Evolutionary conservation across 495 filamentous ascomycete species (phyloP), one percentile per base, ranked within the genome.

Genomic region (Neurospora sp.): DNA sequence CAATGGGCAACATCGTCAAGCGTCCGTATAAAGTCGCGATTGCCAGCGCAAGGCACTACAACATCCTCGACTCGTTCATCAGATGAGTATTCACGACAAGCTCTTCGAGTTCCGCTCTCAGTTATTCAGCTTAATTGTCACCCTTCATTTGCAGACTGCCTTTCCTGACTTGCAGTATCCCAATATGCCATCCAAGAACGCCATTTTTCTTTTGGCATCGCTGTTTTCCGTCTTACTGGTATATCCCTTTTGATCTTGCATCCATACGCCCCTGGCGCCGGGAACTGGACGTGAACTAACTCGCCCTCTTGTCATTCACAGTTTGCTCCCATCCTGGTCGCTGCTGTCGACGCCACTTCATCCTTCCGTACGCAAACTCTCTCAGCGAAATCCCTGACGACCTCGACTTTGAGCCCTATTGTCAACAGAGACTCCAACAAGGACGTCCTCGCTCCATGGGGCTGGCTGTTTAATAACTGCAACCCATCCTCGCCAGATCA

Each of bases 91-190:
- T 53, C 4, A 53, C 46, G 5, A 27, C 5, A 20, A 22, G 11
- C 10, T 11, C 20, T 14, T 12, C 46, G 14, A 27, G 46, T 27
- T 27, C 0, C 3, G n/a, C 18, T 5, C 9, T 14, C 1, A 12
- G 20, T 14, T 12, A 14, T 14, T 1, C 46, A 27, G n/a, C 46
- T 5, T 2, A 14, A 53, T 12, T 20, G 5, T 22, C 3, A 5
- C 10, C 0, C 0, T 53, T 22, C 10, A 2, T 0, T 12, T 22
- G 0, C 3, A 3, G 2, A n/a, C 42, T 4, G 8, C 18, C 7
- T 46, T 20, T 44, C 3, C 8, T 46, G 18, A 27, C 20, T 12
- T 27, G 0, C 3, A 27, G 27, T 27, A 27, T 27, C 27, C 27
- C 27, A 27, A 6, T 2, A 53, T 53, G 46, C 46, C 20, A 20